Base-by-base conservation (phyloP, 23 red algal genomes). In the Gracilariopsis chorda region DNA sequence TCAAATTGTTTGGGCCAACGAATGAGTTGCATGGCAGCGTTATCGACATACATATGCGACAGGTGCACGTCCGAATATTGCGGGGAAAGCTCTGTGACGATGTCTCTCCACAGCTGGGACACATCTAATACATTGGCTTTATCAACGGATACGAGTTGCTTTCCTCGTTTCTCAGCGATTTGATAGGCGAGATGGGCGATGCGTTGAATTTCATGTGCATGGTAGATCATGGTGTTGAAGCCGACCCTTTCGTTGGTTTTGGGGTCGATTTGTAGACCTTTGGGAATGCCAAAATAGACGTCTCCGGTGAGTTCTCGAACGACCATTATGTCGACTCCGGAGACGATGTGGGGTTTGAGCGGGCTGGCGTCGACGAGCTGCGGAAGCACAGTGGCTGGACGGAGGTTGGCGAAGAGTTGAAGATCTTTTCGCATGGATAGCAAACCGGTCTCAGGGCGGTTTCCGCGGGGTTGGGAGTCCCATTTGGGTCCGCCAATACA, bases 31-130 rank as follows among this genome's bases (percentile, higher is more conserved):
- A 98, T 98, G 2, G 96, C 96, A 36, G 92, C 92, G 61, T 98
- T 98, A 76, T 98, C 96, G 14, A 98, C 96, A 53, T 98, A 98
- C 96, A 98, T 95, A 62, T 95, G 92, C 33, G 92, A 95, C 69
- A 98, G 43, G 21, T 93, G 64, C 1, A 98, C 96, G 56, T 95
- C 87, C 8, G 87, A 70, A 77, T 93, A 98, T 32, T 94, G 32
- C 23, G 58, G 25, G 14, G 82, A 76, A 44, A 93, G 87, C 27
- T 88, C 63, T 40, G 73, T 92, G 12, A 98, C 80, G 12, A 83
- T 55, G 41, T 95, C 92, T 40, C 96, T 76, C 96, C 96, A 98
- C 45, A 98, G 34, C 80, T 95, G 92, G 47, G 87, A 93, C n/a
- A 91, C 80, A 51, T 98, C 96, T 42, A 98, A 44, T 20, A 98